A percentile compares a stretch with the other conserved stretches of the same genome.
Evolutionary conservation across 2,329 filamentous ascomycete species (phyloP).

Genomic region (Canariomyces notabilis): DNA sequence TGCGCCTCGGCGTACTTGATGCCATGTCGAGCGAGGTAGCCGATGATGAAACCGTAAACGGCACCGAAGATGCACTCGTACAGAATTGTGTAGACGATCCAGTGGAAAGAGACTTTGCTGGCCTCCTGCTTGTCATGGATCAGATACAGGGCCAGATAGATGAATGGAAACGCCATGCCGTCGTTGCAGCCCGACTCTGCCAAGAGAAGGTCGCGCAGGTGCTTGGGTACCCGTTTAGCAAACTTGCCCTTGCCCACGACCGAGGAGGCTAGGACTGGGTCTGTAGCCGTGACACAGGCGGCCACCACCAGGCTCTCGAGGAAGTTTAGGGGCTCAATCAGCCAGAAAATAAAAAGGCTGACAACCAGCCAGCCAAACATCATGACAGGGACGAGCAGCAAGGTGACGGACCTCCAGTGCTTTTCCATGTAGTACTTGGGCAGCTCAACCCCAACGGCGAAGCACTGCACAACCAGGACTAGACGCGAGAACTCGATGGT

Average conservation of each 20-base stretch:
- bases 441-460: conserved; percentile 85
- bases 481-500: conserved; percentile 87
- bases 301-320: conserved; percentile 82
- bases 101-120: conserved; percentile 69
- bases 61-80: conserved; percentile 96
- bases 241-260: conserved; percentile 99
- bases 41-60: conserved; percentile 78
- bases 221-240: conserved; percentile 93
- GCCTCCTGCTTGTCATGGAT: conserved; percentile 73
- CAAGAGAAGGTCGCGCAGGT: conserved; percentile 89
- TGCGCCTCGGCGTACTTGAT: conserved; percentile 83
- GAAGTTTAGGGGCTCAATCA: conserved; percentile 75
- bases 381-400: conserved; percentile 93
- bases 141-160: conserved; percentile 88
- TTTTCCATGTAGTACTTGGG: conserved; percentile 95
- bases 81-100: conserved; percentile 82
- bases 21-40: conserved; percentile 83
- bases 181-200: conserved; percentile 98
- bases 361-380: conserved; percentile 91
- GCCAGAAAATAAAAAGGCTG: conserved; percentile 91
- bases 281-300: conserved; percentile 93
- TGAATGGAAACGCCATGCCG: conserved; percentile 98
- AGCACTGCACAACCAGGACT: conserved; percentile 87
- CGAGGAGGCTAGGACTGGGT: conserved; percentile 93
- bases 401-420: conserved; percentile 88